Evolutionary conservation across 2,329 filamentous ascomycete species (phyloP).

Genomic region (Botrytis medusae): DNA sequence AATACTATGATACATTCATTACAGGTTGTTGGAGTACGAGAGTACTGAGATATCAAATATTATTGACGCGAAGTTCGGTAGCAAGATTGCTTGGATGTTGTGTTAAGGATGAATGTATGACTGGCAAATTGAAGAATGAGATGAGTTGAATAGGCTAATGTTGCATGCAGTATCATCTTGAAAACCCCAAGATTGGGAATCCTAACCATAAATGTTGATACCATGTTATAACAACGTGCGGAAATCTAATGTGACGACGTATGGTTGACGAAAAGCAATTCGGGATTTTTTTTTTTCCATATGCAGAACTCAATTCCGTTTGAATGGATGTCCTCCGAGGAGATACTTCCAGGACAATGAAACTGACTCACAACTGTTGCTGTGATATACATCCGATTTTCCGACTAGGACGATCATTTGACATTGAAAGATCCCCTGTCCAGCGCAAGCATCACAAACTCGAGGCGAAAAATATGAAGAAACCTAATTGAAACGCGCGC

Average conservation of each 20-base stretch:
- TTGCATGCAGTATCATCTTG: not conserved
- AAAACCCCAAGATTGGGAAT: not conserved
- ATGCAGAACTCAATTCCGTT: not conserved
- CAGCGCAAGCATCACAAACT: not conserved
- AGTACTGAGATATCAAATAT: not conserved
- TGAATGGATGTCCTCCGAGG: not conserved
- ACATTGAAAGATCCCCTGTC: not conserved
- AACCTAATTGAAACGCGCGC: not conserved
- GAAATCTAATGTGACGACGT: not conserved
- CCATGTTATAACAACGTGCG: not conserved
- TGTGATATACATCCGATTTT: not conserved
- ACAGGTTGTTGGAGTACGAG: not conserved
- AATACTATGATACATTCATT: not conserved
- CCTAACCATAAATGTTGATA: not conserved
- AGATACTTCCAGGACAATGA: not conserved
- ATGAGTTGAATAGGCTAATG: not conserved
- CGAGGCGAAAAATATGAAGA: not conserved
- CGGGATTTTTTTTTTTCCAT: not conserved
- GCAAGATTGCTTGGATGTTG: not conserved
- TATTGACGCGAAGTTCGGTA: not conserved
- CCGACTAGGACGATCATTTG: not conserved
- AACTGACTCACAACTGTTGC: not conserved
- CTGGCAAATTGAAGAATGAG: not conserved
- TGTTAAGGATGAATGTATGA: not conserved
- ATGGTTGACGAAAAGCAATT: not conserved